Conservation (phyloP, 139 green algal genomes). For the Marvania coccoides region DNA sequence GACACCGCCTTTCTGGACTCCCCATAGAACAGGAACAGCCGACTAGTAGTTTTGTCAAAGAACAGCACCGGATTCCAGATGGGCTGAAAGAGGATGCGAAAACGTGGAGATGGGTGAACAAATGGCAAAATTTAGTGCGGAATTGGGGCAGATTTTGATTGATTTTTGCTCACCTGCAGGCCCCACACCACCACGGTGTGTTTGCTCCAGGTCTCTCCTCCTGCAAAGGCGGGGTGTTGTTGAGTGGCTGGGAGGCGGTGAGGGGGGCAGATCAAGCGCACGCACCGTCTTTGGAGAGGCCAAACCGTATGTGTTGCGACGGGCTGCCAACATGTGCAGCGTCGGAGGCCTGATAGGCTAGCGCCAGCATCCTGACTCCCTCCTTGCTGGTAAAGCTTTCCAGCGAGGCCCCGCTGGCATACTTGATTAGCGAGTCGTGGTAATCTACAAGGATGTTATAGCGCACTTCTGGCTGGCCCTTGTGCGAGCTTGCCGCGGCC, state of each 20-base stretch:
- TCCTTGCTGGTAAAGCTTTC: neutral
- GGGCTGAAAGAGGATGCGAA: too few species aligned
- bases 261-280: too few species aligned
- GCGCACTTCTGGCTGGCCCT: too few species aligned
- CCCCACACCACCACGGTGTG: constrained; percentile 11
- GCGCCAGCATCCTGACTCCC: constrained; percentile 5
- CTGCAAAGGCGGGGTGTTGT: neutral
- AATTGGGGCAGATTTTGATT: too few species aligned
- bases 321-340: constrained; percentile 7
- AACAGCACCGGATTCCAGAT: constrained; percentile 24
- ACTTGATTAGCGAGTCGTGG: constrained; percentile 1
- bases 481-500: too few species aligned
- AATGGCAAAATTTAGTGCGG: too few species aligned
- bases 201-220: constrained; percentile 7
- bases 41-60: constrained; percentile 11
- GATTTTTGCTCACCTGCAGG: too few species aligned
- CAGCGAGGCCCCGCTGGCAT: constrained; percentile 8
- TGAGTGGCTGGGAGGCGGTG: neutral
- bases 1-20: constrained; percentile 23
- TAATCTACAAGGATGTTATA: too few species aligned
- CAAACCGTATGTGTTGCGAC: constrained; percentile 16
- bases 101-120: too few species aligned
- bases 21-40: constrained; percentile 30
- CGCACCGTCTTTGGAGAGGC: constrained; percentile 8
- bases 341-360: constrained; percentile 10